Evolutionary conservation across 177 flowering plant genomes (phyloP).

Genomic region (Vitis hybrid): DNA sequence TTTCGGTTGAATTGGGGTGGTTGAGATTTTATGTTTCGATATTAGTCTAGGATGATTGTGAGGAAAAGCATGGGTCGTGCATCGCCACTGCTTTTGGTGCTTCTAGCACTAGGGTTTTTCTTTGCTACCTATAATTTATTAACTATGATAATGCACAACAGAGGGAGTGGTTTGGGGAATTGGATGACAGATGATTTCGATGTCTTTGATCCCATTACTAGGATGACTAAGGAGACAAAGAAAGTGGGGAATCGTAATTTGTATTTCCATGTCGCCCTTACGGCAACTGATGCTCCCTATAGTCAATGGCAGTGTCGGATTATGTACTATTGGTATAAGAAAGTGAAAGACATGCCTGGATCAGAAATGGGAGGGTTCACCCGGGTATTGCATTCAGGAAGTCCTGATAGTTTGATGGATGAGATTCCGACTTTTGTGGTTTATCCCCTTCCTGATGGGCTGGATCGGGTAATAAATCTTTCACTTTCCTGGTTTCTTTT

Average conservation of each 20-base stretch:
- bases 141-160: slow-evolving; percentile 45
- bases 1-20: too few relatives aligned
- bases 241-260: slow-evolving; percentile 18
- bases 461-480: slow-evolving; percentile 63
- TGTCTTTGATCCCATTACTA: slow-evolving; percentile 55
- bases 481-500: neutral
- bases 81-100: slow-evolving; percentile 49
- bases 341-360: slow-evolving; percentile 70
- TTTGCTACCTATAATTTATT: slow-evolving; percentile 72
- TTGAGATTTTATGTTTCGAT: too few relatives aligned
- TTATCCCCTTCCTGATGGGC: slow-evolving; percentile 87
- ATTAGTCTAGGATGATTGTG: slow-evolving; percentile 26
- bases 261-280: slow-evolving; percentile 79
- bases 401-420: slow-evolving; percentile 77
- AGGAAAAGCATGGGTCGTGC: slow-evolving; percentile 56
- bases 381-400: slow-evolving; percentile 90
- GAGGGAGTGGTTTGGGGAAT: slow-evolving; percentile 18
- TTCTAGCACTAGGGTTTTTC: slow-evolving; percentile 60
- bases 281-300: slow-evolving; percentile 89
- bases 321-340: slow-evolving; percentile 99
- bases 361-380: slow-evolving; percentile 99
- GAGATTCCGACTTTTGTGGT: slow-evolving; percentile 94
- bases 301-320: slow-evolving; percentile 96
- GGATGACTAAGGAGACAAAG: slow-evolving; percentile 54
- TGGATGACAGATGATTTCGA: slow-evolving; percentile 20